Conservation (phyloP, 2,329 filamentous ascomycete genomes). For the Trichoderma guizhouense region DNA sequence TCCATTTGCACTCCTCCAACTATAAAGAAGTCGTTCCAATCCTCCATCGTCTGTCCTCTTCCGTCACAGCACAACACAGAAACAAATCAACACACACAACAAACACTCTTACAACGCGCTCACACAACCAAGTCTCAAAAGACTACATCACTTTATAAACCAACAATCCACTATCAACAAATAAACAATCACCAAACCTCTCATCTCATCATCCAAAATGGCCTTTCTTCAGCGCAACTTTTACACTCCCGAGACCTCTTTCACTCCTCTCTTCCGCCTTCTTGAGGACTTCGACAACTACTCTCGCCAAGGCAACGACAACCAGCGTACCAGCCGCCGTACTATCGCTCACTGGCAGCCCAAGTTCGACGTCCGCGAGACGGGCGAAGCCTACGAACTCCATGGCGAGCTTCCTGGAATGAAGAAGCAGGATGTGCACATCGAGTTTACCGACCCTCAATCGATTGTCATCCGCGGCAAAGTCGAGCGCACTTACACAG, state of each 20-base stretch:
- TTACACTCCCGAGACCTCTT: slow-evolving; percentile 45
- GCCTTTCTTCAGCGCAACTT: slow-evolving; percentile 49
- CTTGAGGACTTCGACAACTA: slow-evolving; percentile 57
- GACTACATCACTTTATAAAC: neutral
- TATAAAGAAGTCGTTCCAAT: slow-evolving; percentile 11
- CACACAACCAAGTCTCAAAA: neutral
- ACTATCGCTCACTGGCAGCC: slow-evolving; percentile 54
- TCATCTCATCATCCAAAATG: slow-evolving; percentile 41
- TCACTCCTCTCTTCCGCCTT: slow-evolving; percentile 55
- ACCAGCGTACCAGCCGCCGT: slow-evolving; percentile 25
- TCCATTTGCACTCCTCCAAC: neutral
- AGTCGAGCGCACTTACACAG: slow-evolving; percentile 55
- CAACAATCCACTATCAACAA: neutral
- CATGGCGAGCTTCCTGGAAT: slow-evolving; percentile 74
- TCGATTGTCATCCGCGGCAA: slow-evolving; percentile 66
- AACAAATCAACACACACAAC: neutral
- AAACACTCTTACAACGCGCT: neutral
- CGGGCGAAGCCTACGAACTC: slow-evolving; percentile 62
- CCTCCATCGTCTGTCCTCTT: neutral
- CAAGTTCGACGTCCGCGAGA: slow-evolving; percentile 70
- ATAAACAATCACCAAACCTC: neutral
- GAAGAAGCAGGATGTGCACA: slow-evolving; percentile 65
- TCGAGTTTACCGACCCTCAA: slow-evolving; percentile 71
- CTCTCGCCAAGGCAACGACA: slow-evolving; percentile 31
- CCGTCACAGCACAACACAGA: neutral